phyloP scores from a whole-genome alignment of 306 rosid species.

The Rosa lucieae region DNA sequence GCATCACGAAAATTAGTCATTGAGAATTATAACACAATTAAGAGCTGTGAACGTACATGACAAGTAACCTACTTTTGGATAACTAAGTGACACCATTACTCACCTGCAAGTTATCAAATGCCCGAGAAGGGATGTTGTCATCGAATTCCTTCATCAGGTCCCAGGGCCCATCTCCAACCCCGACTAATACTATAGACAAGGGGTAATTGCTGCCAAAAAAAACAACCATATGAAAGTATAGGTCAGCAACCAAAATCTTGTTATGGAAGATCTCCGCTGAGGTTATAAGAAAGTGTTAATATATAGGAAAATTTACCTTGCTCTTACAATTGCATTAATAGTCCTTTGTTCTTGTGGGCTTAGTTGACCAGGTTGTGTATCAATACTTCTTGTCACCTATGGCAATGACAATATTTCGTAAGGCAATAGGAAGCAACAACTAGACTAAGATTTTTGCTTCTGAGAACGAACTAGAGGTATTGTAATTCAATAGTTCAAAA shows the following conservation, averaged over 20 bases:
- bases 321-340: slow-evolving; percentile 81
- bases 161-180: slow-evolving; percentile 99
- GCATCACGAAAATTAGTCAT: slow-evolving; percentile 17
- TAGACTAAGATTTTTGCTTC: background rate
- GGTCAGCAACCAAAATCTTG: background rate
- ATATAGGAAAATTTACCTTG: slow-evolving; percentile 55
- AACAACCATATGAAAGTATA: slow-evolving; percentile 19
- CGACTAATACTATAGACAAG: slow-evolving; percentile 79
- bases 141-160: slow-evolving; percentile 89
- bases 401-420: slow-evolving; percentile 10
- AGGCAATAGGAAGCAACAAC: slow-evolving; percentile 9
- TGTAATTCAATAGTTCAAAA: background rate
- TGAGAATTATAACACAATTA: slow-evolving; percentile 24
- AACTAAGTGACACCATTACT: slow-evolving; percentile 7
- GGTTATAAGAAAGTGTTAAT: background rate
- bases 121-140: slow-evolving; percentile 81
- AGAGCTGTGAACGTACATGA: background rate
- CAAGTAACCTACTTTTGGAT: background rate
- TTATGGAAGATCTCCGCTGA: background rate
- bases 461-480: background rate
- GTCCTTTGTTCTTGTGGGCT: slow-evolving; percentile 82
- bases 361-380: slow-evolving; percentile 58
- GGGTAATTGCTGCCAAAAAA: slow-evolving; percentile 64
- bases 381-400: slow-evolving; percentile 84
- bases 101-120: slow-evolving; percentile 90